These are phyloP conservation scores for Thielaviopsis populi DNA, from an alignment of 2,329 filamentous ascomycete species.

Conservation along the genomic window DNA sequence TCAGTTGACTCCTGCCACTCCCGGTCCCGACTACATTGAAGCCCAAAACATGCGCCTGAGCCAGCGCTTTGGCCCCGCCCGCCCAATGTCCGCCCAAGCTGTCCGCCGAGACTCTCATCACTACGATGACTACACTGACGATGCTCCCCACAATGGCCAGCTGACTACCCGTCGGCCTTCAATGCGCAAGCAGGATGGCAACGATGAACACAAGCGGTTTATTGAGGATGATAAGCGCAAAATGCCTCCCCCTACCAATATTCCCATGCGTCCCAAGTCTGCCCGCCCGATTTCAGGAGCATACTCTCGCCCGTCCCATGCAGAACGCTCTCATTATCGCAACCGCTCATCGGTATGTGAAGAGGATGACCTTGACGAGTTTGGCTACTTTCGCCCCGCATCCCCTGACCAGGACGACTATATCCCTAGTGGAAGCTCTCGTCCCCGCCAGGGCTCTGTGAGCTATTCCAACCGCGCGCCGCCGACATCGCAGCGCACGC, in stretches of 20 bases:
- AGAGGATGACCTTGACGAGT: conserved; percentile 8
- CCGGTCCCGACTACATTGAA: conserved; percentile 8
- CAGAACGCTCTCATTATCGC: conserved; percentile 10
- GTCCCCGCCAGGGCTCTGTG: conserved; percentile 11
- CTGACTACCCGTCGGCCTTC: conserved; percentile 9
- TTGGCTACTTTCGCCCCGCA: not conserved
- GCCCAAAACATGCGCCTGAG: conserved; percentile 8
- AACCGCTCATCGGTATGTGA: conserved; percentile 8
- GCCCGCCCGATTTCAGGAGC: conserved; percentile 12
- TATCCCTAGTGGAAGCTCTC: conserved; percentile 2
- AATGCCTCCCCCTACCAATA: conserved; percentile 6
- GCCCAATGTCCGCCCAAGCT: conserved; percentile 13
- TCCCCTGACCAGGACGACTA: conserved; percentile 12
- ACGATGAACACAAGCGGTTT: conserved; percentile 12
- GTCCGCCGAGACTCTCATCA: conserved; percentile 11
- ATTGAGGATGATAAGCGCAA: conserved; percentile 15
- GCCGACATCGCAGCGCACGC: not conserved
- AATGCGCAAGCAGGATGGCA: conserved; percentile 9
- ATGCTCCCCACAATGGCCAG: conserved; percentile 1
- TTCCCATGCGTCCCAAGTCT: conserved; percentile 12
- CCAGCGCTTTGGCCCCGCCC: conserved; percentile 9
- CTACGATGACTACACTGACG: conserved; percentile 10
- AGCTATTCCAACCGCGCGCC: conserved; percentile 1
- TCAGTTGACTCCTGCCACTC: conserved; percentile 1
- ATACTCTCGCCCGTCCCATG: conserved; percentile 5